Evolutionary conservation across 345 rosid genomes (phyloP).

Genomic region (Salix caprea): DNA sequence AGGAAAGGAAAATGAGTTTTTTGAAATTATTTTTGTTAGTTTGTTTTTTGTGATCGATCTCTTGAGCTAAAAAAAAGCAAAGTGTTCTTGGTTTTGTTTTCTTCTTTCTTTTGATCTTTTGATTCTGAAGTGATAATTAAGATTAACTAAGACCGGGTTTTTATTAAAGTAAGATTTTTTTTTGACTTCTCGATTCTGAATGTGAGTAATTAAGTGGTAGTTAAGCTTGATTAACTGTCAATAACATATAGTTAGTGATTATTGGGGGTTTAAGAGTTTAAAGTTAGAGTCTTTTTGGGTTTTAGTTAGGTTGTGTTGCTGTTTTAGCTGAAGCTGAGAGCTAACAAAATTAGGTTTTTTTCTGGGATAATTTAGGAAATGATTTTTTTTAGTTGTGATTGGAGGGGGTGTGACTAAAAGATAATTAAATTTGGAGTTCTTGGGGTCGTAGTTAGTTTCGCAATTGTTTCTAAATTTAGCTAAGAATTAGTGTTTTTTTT

Average conservation of each 20-base stretch:
- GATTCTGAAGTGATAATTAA: not conserved
- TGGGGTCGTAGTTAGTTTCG: not conserved
- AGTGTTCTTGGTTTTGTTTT: constrained; percentile 2
- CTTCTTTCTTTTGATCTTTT: constrained; percentile 22
- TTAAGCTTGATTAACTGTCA: constrained; percentile 13
- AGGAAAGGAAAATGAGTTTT: not conserved
- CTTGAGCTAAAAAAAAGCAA: constrained; percentile 4
- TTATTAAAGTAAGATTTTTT: constrained; percentile 8
- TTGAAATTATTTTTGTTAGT: not conserved
- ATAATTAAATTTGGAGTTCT: not conserved
- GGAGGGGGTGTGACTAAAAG: not conserved
- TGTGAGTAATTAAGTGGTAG: constrained; percentile 15
- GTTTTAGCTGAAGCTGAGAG: not conserved
- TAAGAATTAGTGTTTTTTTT: not conserved
- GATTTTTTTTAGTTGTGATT: not conserved
- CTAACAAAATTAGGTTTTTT: constrained; percentile 27
- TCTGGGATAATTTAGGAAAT: not conserved
- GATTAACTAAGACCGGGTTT: not conserved
- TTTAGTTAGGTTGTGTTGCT: not conserved
- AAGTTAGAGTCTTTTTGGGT: constrained; percentile 3
- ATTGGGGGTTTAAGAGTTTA: not conserved
- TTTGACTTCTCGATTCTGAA: constrained; percentile 10
- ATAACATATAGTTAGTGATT: not conserved
- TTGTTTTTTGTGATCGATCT: constrained; percentile 27
- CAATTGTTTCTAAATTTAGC: not conserved